phyloP scores from a whole-genome alignment of 2,329 filamentous ascomycete species.

The Pseudopyrenochaeta lycopersici region DNA sequence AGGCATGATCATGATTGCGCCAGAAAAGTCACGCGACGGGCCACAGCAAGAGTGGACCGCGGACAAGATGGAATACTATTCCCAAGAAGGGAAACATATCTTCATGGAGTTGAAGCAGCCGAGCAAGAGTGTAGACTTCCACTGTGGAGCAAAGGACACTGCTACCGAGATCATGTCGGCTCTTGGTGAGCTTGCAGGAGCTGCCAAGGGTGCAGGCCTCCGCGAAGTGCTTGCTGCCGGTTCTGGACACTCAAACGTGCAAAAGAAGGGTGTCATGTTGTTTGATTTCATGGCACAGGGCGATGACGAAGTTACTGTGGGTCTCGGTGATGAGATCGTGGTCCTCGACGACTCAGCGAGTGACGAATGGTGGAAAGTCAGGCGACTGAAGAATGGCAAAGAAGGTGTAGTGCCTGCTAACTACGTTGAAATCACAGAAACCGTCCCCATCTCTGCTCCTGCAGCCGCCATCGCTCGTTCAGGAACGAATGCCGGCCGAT shows the following conservation, averaged over 20 bases:
- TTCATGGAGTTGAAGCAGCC: slow-evolving; percentile 92
- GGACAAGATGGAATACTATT: slow-evolving; percentile 96
- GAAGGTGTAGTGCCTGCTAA: slow-evolving; percentile 97
- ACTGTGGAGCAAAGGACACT: slow-evolving; percentile 96
- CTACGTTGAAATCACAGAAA: slow-evolving; percentile 88
- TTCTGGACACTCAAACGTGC: slow-evolving; percentile 65
- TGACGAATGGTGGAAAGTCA: slow-evolving; percentile 98
- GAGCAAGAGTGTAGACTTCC: slow-evolving; percentile 95
- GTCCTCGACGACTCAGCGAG: slow-evolving; percentile 90
- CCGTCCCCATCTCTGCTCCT: slow-evolving; percentile 61
- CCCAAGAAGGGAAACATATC: slow-evolving; percentile 96
- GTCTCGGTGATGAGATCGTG: slow-evolving; percentile 87
- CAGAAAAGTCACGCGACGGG: slow-evolving; percentile 83
- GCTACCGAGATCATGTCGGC: slow-evolving; percentile 90
- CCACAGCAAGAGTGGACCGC: slow-evolving; percentile 92
- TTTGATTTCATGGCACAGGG: slow-evolving; percentile 98
- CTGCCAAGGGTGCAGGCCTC: slow-evolving; percentile 81
- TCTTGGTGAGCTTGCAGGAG: slow-evolving; percentile 88
- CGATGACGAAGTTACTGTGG: slow-evolving; percentile 94
- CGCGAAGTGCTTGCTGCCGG: slow-evolving; percentile 87
- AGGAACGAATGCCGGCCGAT: slow-evolving; percentile 68
- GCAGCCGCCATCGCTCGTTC: slow-evolving; percentile 58
- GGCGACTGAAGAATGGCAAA: slow-evolving; percentile 87
- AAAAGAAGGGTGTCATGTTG: slow-evolving; percentile 85
- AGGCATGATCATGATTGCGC: slow-evolving; percentile 88